Percentiles rank a stretch among this genome's conserved stretches.
phyloP scores from a whole-genome alignment of 164 flowering plant species.

The Protea cynaroides region DNA sequence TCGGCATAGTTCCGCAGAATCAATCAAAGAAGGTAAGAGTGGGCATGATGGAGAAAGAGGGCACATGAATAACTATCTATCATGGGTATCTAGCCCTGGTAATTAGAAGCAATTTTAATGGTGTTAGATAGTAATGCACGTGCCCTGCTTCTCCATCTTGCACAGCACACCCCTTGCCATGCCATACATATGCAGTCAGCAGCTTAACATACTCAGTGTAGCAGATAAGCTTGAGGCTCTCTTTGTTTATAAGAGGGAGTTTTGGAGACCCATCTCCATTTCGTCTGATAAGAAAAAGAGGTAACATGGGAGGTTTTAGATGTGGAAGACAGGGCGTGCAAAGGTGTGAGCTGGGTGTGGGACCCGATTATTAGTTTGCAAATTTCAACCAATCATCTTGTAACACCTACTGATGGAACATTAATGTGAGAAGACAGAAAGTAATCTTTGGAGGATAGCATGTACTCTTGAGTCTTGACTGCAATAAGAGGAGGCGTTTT shows the following conservation, averaged over 20 bases:
- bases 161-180: constrained; percentile 47
- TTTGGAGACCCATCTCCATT: constrained; percentile 1
- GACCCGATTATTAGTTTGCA: too few relatives aligned
- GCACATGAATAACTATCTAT: constrained; percentile 78
- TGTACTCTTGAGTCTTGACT: too few relatives aligned
- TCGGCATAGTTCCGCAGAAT: background rate
- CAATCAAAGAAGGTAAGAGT: constrained; percentile 30
- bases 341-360: background rate
- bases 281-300: too few relatives aligned
- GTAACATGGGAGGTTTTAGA: too few relatives aligned
- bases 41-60: constrained; percentile 84
- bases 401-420: too few relatives aligned
- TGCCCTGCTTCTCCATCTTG: constrained; percentile 99
- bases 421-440: too few relatives aligned
- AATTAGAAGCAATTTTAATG: background rate
- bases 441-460: too few relatives aligned
- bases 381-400: too few relatives aligned
- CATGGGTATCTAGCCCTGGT: background rate
- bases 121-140: constrained; percentile 79
- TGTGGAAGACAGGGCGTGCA: background rate
- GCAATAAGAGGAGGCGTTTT: too few relatives aligned
- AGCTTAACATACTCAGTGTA: background rate
- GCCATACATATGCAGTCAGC: background rate
- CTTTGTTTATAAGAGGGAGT: background rate
- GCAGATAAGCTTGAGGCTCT: background rate